Conservation (phyloP, 2,329 filamentous ascomycete species). For the Lachnellula cervina region DNA sequence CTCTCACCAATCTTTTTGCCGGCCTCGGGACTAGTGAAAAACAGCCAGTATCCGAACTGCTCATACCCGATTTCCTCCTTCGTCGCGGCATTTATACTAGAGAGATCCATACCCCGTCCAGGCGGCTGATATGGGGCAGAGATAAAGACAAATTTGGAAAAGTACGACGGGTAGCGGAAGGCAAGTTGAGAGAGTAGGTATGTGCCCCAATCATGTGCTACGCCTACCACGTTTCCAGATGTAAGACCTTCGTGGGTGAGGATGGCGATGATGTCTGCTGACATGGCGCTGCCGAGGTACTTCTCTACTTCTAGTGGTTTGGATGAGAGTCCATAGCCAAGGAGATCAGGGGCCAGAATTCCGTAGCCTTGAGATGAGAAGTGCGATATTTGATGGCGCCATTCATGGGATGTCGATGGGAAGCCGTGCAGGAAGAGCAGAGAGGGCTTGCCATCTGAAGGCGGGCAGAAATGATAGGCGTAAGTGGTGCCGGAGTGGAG, state of each 20-base stretch:
- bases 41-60: slow-evolving; percentile 18
- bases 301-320: slow-evolving; percentile 26
- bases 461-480: slow-evolving; percentile 27
- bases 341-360: slow-evolving; percentile 38
- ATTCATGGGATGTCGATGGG: slow-evolving; percentile 42
- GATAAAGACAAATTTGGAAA: not conserved
- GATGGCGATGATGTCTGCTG: slow-evolving; percentile 32
- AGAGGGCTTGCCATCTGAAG: slow-evolving; percentile 3
- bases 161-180: not conserved
- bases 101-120: slow-evolving; percentile 2
- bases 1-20: slow-evolving; percentile 15
- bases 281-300: slow-evolving; percentile 32
- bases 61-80: slow-evolving; percentile 15
- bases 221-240: slow-evolving; percentile 6
- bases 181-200: slow-evolving; percentile 14
- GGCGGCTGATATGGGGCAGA: not conserved
- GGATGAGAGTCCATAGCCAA: slow-evolving; percentile 35
- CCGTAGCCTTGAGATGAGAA: slow-evolving; percentile 35
- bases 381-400: slow-evolving; percentile 22
- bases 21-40: slow-evolving; percentile 10
- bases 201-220: slow-evolving; percentile 26
- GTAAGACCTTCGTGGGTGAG: slow-evolving; percentile 26
- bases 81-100: slow-evolving; percentile 11
- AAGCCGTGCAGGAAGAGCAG: slow-evolving; percentile 46
- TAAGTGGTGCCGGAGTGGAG: slow-evolving; percentile 1